These are phyloP conservation scores for Trichoderma erinaceum DNA, from an alignment of 495 filamentous ascomycete genomes.

Conservation along the genomic window DNA sequence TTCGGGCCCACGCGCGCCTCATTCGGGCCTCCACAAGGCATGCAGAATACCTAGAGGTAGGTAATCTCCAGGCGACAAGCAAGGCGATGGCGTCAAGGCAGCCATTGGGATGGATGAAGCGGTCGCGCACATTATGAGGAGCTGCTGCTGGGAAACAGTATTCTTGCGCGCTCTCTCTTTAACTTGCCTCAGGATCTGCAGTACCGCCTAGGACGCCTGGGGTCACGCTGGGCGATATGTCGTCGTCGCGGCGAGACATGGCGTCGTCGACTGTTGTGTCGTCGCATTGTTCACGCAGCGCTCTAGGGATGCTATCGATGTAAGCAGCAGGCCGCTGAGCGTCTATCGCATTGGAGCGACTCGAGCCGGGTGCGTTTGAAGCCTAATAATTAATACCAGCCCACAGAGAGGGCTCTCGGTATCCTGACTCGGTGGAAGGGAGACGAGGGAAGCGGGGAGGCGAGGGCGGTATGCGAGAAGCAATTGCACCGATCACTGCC, in stretches of 20 bases:
- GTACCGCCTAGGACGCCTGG: background rate
- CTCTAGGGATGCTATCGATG: background rate
- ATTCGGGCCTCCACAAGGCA: background rate
- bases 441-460: background rate
- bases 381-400: background rate
- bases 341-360: background rate
- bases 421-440: background rate
- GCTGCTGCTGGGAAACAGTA: too few species aligned
- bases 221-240: constrained; percentile 8
- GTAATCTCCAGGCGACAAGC: background rate
- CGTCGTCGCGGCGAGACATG: constrained; percentile 7
- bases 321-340: background rate
- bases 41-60: background rate
- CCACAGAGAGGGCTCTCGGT: background rate
- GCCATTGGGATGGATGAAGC: too few species aligned
- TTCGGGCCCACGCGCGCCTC: constrained; percentile 2
- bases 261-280: background rate
- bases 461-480: background rate
- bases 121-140: too few species aligned
- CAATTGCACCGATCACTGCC: background rate
- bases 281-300: constrained; percentile 8
- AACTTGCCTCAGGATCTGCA: background rate
- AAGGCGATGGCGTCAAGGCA: background rate
- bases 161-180: background rate
- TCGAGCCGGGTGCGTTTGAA: background rate